Base-by-base conservation (phyloP, 179 eudicot genomes). In the Beta macrorhiza region DNA sequence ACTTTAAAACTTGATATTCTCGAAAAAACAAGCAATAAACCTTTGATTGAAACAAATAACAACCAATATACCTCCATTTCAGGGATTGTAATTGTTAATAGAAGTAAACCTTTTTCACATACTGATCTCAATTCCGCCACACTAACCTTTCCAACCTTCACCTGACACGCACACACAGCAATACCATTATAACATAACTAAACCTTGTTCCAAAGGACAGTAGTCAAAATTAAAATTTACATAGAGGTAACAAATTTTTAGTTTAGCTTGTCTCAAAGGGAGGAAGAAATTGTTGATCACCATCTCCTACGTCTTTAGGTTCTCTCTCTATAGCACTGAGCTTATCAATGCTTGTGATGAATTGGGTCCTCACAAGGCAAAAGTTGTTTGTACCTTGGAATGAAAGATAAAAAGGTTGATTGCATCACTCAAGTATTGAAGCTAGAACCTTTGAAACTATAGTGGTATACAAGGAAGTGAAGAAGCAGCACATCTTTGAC, bases 71-170 rank as follows among this genome's bases (percentile, higher is more conserved):
- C 99, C 98, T 96, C 98, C 98, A 94, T 96, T 84, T 96, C 99
- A 16, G 99, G 99, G 64, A 96, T 89, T 61, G 99, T 96, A 74
- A 96, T 87, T 22, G 98, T 94, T 81, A 96, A 81, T 81, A 96
- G 81, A 83, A 94, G 96, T 72, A 95, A 93, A 85, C 99, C 98
- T 81, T 96, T 94, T 83, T 90, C 97, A 88, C 97, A 94, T n/a
- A 91, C 88, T 78, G 89, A 85, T 76, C 97, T 90, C 87, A 94
- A 81, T 79, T 92, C 99, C 44, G 84, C 59, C 72, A 89, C 88
- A 86, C 85, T 84, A 80, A 90, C 88, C 56, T 87, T 85, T 78
- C 92, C 90, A 72, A 82, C 81, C 84, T 91, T 92, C 72, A 85
- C 90, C 99, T 96, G 86, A 71, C 37, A 80, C 77, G 74, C 81